A percentile compares a stretch with the other conserved stretches of the same genome.
Evolutionary conservation across 345 rosid genomes (phyloP).

Genomic region (Salix viminalis): DNA sequence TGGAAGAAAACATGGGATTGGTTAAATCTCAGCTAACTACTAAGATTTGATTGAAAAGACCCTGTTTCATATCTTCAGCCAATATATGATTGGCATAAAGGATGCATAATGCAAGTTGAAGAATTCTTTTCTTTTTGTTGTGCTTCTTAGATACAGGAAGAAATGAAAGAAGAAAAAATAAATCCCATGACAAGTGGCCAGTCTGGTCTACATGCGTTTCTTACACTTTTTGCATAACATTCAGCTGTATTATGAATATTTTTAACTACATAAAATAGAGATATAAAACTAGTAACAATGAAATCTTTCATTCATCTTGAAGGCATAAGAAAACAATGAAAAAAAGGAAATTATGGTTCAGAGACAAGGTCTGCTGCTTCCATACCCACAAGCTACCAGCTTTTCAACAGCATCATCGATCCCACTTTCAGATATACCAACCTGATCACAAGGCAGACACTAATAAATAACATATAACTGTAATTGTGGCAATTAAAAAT

Average conservation of each 20-base stretch:
- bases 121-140: background rate
- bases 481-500: background rate
- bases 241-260: background rate
- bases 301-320: background rate
- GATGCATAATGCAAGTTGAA: background rate
- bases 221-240: background rate
- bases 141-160: background rate
- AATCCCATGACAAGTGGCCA: background rate
- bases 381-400: constrained; percentile 90
- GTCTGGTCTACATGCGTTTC: background rate
- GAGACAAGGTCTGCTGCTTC: constrained; percentile 1
- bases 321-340: background rate
- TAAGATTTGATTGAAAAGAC: constrained; percentile 9
- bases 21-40: constrained; percentile 1
- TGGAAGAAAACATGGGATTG: constrained; percentile 7
- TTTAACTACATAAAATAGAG: background rate
- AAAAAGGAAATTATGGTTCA: constrained; percentile 1
- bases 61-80: constrained; percentile 8
- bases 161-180: background rate
- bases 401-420: constrained; percentile 88
- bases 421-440: constrained; percentile 81
- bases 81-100: background rate
- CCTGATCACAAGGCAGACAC: constrained; percentile 38
- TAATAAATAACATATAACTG: background rate
- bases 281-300: background rate